Evolutionary conservation across 257 asterid genomes (phyloP).

Genomic region (Dorcoceras hygrometricum): DNA sequence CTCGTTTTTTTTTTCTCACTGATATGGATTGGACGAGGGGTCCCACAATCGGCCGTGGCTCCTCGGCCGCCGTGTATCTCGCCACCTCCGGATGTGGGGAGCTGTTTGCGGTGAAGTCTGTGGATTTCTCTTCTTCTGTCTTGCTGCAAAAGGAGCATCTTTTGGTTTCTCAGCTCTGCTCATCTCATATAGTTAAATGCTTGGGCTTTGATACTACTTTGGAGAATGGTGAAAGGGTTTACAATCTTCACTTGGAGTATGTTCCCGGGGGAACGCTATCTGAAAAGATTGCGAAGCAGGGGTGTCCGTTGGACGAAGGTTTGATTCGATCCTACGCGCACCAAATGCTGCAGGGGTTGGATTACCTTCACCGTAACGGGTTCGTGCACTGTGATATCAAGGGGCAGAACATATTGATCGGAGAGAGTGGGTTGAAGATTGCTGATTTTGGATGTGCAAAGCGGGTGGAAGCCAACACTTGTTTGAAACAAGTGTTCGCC

Average conservation of each 20-base stretch:
- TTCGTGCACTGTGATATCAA: constrained; percentile 80
- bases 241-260: constrained; percentile 73
- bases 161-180: constrained; percentile 53
- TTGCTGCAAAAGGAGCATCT: constrained; percentile 46
- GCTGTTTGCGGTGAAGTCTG: constrained; percentile 68
- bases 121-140: constrained; percentile 42
- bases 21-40: constrained; percentile 80
- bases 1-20: constrained; percentile 6
- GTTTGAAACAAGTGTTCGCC: constrained; percentile 25
- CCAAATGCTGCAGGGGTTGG: constrained; percentile 53
- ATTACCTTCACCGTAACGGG: constrained; percentile 51
- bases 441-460: constrained; percentile 83
- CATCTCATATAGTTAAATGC: constrained; percentile 54
- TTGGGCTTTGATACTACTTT: constrained; percentile 50
- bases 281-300: constrained; percentile 47
- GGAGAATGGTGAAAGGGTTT: constrained; percentile 24
- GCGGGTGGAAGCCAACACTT: constrained; percentile 19
- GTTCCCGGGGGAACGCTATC: constrained; percentile 71
- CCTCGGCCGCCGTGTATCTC: constrained; percentile 67
- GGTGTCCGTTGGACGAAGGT: constrained; percentile 44
- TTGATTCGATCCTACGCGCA: constrained; percentile 35
- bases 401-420: constrained; percentile 55
- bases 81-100: constrained; percentile 54
- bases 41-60: constrained; percentile 71
- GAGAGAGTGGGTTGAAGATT: constrained; percentile 51